A percentile compares a stretch with the other conserved stretches of the same genome.
phyloP scores from a whole-genome alignment of 176 grass and related monocot species.

The Oryza punctata region DNA sequence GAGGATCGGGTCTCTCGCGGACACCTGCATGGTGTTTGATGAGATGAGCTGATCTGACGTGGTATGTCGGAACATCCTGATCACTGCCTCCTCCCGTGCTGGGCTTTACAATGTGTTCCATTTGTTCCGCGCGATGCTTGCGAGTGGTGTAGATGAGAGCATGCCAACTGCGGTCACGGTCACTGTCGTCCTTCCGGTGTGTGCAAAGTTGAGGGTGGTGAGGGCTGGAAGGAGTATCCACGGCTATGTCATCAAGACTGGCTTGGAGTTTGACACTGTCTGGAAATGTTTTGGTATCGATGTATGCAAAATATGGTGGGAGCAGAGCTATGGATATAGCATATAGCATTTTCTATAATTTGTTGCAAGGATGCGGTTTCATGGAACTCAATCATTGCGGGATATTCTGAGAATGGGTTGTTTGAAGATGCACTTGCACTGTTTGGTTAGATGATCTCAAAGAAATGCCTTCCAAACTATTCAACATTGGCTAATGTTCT shows the following conservation, averaged over 20 bases:
- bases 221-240: constrained; percentile 47
- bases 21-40: constrained; percentile 51
- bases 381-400: constrained; percentile 67
- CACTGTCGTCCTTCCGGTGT: constrained; percentile 54
- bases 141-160: neutral
- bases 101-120: constrained; percentile 22
- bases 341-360: constrained; percentile 41
- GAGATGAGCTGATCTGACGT: constrained; percentile 54
- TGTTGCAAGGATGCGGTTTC: constrained; percentile 60
- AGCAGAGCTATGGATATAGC: constrained; percentile 30
- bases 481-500: constrained; percentile 62
- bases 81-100: constrained; percentile 47
- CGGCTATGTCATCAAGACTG: constrained; percentile 44
- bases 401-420: constrained; percentile 46
- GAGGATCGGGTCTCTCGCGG: constrained; percentile 32
- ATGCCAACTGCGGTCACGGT: constrained; percentile 56
- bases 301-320: constrained; percentile 61
- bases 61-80: constrained; percentile 68
- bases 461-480: constrained; percentile 46
- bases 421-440: constrained; percentile 45
- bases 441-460: constrained; percentile 47
- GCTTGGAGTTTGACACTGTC: constrained; percentile 54
- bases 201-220: constrained; percentile 42
- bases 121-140: constrained; percentile 55
- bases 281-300: constrained; percentile 65